A percentile compares a stretch with the other conserved stretches of the same genome.
Evolutionary conservation across 768 basidiomycete genomes (phyloP).

Genomic region (Phaeotremella skinneri): DNA sequence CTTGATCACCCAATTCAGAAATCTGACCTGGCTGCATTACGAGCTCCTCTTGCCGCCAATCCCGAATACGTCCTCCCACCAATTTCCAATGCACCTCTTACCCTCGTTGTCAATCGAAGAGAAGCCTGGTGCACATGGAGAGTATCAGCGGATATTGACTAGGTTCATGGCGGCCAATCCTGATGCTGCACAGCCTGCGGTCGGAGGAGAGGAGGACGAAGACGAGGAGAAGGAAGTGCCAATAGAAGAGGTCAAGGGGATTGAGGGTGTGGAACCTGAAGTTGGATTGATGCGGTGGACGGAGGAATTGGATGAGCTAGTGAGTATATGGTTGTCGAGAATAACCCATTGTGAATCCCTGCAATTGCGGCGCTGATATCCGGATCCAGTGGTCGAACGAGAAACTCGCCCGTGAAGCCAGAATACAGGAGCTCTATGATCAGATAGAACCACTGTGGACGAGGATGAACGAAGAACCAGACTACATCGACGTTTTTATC

Average conservation of each 20-base stretch:
- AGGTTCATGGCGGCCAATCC: conserved; percentile 57
- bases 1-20: conserved; percentile 36
- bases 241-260: conserved; percentile 55
- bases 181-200: background rate
- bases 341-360: background rate
- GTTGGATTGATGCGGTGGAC: conserved; percentile 73
- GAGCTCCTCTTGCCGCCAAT: conserved; percentile 38
- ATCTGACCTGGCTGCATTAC: conserved; percentile 34
- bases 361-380: background rate
- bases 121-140: conserved; percentile 29
- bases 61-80: conserved; percentile 29
- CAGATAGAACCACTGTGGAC: conserved; percentile 87
- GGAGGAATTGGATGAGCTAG: conserved; percentile 55
- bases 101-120: conserved; percentile 26
- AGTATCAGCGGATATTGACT: conserved; percentile 61
- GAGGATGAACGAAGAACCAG: conserved; percentile 73
- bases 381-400: conserved; percentile 61
- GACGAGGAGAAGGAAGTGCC: conserved; percentile 51
- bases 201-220: conserved; percentile 59
- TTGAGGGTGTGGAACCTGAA: conserved; percentile 78
- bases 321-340: conserved; percentile 1
- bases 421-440: conserved; percentile 92
- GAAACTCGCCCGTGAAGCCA: conserved; percentile 70
- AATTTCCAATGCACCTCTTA: conserved; percentile 34
- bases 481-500: conserved; percentile 87